A percentile compares a stretch with the other conserved stretches of the same genome.
Evolutionary conservation across 2,329 filamentous ascomycete genomes (phyloP).

Genomic region (Fusarium sp.): DNA sequence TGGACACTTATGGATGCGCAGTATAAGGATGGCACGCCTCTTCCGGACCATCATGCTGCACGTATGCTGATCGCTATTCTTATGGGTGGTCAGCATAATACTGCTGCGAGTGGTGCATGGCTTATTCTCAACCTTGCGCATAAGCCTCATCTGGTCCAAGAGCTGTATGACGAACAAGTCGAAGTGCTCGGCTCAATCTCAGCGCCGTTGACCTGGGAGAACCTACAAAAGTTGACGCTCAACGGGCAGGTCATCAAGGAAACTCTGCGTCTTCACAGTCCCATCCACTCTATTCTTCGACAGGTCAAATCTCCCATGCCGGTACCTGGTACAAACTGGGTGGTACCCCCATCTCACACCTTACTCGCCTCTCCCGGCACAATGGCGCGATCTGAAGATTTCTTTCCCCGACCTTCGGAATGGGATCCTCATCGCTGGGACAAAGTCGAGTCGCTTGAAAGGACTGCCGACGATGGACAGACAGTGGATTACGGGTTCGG

Average conservation of each 20-base stretch:
- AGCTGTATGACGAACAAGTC: slow-evolving; percentile 85
- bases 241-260: slow-evolving; percentile 90
- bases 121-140: slow-evolving; percentile 85
- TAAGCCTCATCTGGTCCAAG: slow-evolving; percentile 80
- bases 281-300: slow-evolving; percentile 94
- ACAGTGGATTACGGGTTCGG: slow-evolving; percentile 97
- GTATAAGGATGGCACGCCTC: slow-evolving; percentile 82
- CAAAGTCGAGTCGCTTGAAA: slow-evolving; percentile 54
- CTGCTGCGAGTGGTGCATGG: slow-evolving; percentile 85
- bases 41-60: slow-evolving; percentile 85
- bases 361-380: slow-evolving; percentile 88
- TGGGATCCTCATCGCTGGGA: slow-evolving; percentile 97
- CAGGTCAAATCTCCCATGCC: slow-evolving; percentile 89
- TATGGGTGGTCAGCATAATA: slow-evolving; percentile 92
- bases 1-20: slow-evolving; percentile 86
- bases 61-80: slow-evolving; percentile 94
- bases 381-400: slow-evolving; percentile 75
- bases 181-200: slow-evolving; percentile 78
- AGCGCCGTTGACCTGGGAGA: slow-evolving; percentile 80
- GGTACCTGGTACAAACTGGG: slow-evolving; percentile 82
- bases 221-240: slow-evolving; percentile 80
- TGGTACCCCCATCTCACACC: slow-evolving; percentile 83
- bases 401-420: slow-evolving; percentile 82
- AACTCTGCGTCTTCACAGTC: slow-evolving; percentile 88
- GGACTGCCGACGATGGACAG: slow-evolving; percentile 72